Evolutionary conservation across 164 flowering plant species (phyloP), one percentile per base, ranked within the genome.

Genomic region (Magnolia kwangsiensis): DNA sequence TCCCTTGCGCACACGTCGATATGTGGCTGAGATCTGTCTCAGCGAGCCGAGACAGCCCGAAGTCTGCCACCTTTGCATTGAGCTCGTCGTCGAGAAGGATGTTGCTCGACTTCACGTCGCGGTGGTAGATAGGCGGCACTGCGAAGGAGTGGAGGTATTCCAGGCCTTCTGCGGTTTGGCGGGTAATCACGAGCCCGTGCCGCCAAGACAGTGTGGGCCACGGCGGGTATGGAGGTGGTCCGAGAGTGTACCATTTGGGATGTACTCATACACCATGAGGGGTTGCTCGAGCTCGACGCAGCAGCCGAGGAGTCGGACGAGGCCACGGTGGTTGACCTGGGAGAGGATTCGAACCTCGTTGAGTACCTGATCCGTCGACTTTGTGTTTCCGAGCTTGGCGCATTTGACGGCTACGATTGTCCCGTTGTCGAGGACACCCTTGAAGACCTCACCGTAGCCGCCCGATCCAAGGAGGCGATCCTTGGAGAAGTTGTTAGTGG

Each of bases 391-490:
- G 10, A 88, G 75, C 81, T 89, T 91, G 66, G 95, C 90, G 37
- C 85, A 78, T 75, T 91, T 91, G 79, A 88, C 80, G 13, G 93
- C 90, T 0, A 87, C 81, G 2, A 76, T 70, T 0, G 93, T 89
- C 6, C 89, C 89, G 55, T 88, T 90, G 0, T 77, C 69, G 0
- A 88, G 88, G 29, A 72, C 11, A 51, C 91, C 95, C 72, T 81
- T 85, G 87, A 77, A 89, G 20, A 91, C 93, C 68, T 91, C 92
- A 0, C 95, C 95, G 67, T 77, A 89, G n/a, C 92, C 95, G 1
- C 95, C 95, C 18, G 76, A 37, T 19, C 92, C 93, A 0, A 91
- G 86, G 3, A 91, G 85, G 50, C 83, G 86, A 78, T 89, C 89
- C 1, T 21, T 73, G 71, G 89, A 75, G 84, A 89, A 91, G 77